Base-by-base conservation (phyloP, 2,329 filamentous ascomycete genomes). In the Mycosphaerella arachidis region DNA sequence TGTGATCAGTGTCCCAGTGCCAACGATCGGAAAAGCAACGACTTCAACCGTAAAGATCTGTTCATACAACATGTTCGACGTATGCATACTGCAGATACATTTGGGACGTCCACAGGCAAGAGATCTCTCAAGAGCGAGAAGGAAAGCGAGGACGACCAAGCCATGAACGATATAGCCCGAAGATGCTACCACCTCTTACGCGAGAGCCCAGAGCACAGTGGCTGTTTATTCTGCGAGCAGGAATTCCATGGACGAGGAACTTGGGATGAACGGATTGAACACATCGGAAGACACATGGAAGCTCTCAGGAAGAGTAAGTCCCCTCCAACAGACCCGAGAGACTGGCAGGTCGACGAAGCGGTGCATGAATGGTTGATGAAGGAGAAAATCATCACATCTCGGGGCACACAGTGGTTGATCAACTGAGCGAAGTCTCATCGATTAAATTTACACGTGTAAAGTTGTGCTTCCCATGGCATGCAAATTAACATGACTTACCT, bases 1-100 rank as follows among this genome's bases (percentile, higher is more conserved):
- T 97, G 92, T 76, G 83, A 87, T 65, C 78, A 88, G 30, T 88
- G 84, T 61, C 69, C 74, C 8, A 73, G 60, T n/a, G 61, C n/a
- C 37, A 66, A 71, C 18, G 67, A 71, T 33, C 59, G 64, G 62
- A 50, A 48, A 64, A 60, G 72, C 56, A 86, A 88, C 67, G 86
- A 85, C 73, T 96, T 96, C 79, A 95, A 95, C 75, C 88, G 92
- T 69, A 96, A 95, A 72, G 92, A 97, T 70, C 84, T 97, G 13
- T 96, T 92, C 77, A 91, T 88, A 0, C 91, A 96, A 70, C 93
- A 97, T 71, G 81, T 93, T 2, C 84, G 90, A 6, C 87, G 93
- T 51, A 95, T 95, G 90, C 92, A 96, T 71, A 79, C 83, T 0
- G 82, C 84, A 0, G 73, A 80, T 12, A 60, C 66, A 10, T 58